Conservation (phyloP, 495 filamentous ascomycete species). For the Aspergillus nidulans region DNA sequence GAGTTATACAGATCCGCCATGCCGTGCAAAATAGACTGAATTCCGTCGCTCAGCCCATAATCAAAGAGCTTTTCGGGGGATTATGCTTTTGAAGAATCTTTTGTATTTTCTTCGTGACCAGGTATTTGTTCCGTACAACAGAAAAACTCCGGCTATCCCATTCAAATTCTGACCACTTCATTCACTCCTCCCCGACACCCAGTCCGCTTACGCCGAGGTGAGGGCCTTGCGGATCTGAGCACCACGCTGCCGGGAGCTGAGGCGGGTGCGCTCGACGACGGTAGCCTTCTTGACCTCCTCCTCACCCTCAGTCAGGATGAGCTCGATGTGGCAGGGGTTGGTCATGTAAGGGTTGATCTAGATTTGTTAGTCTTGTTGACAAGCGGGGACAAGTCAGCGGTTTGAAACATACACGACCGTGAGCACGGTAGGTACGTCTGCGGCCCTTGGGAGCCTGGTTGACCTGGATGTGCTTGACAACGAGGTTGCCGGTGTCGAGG, state of each 20-base stretch:
- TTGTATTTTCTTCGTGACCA: slow-evolving; percentile 40
- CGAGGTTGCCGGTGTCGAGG: slow-evolving; percentile 91
- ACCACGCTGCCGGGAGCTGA: slow-evolving; percentile 87
- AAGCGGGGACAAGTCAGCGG: not conserved
- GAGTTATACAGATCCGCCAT: not conserved
- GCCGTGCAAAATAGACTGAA: slow-evolving; percentile 2
- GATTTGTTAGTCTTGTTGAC: not conserved
- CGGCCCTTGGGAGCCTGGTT: slow-evolving; percentile 99
- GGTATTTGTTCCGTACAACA: slow-evolving; percentile 38
- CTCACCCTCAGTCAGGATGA: slow-evolving; percentile 98
- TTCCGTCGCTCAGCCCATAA: slow-evolving; percentile 11
- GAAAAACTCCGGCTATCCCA: slow-evolving; percentile 32
- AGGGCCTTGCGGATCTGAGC: slow-evolving; percentile 72
- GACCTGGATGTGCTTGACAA: slow-evolving; percentile 99
- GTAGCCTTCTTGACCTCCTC: slow-evolving; percentile 72
- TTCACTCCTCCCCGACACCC: slow-evolving; percentile 26
- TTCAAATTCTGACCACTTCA: slow-evolving; percentile 26
- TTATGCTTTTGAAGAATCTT: slow-evolving; percentile 21
- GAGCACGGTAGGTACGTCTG: slow-evolving; percentile 96
- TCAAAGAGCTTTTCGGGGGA: slow-evolving; percentile 32
- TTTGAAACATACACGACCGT: slow-evolving; percentile 87
- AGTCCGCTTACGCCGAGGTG: slow-evolving; percentile 63
- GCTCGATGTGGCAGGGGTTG: slow-evolving; percentile 98
- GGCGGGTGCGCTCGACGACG: slow-evolving; percentile 59
- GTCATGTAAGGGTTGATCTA: slow-evolving; percentile 99